These are phyloP conservation scores for Boletus vermiculosoides DNA, from an alignment of 768 basidiomycete species.

Conservation along the genomic window DNA sequence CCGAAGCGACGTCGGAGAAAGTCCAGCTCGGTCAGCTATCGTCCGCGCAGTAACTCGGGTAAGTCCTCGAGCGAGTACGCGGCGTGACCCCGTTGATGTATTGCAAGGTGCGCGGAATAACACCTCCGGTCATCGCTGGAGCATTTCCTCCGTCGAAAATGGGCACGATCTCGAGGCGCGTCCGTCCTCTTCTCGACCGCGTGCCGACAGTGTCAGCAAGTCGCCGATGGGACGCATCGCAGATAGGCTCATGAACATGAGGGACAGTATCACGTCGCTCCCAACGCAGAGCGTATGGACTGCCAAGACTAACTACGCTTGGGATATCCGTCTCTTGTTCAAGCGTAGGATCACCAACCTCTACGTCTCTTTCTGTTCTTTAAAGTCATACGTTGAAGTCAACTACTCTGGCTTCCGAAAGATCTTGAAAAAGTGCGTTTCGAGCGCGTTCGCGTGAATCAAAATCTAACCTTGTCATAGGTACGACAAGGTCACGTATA, in stretches of 20 bases:
- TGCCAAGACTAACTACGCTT: slow-evolving; percentile 74
- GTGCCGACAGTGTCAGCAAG: slow-evolving; percentile 25
- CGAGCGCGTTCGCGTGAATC: neutral
- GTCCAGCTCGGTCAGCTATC: slow-evolving; percentile 28
- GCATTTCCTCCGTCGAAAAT: slow-evolving; percentile 49
- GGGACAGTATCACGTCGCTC: slow-evolving; percentile 50
- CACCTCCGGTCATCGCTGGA: slow-evolving; percentile 28
- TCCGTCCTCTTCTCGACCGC: slow-evolving; percentile 21
- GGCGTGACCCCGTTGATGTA: neutral
- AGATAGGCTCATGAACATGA: slow-evolving; percentile 50
- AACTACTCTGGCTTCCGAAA: slow-evolving; percentile 94
- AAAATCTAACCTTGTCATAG: slow-evolving; percentile 37
- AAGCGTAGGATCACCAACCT: slow-evolving; percentile 86
- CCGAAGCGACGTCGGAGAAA: slow-evolving; percentile 38
- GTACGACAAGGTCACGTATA: slow-evolving; percentile 91
- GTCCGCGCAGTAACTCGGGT: slow-evolving; percentile 27
- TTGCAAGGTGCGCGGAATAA: slow-evolving; percentile 12
- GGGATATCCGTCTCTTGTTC: slow-evolving; percentile 79
- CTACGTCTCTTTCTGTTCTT: slow-evolving; percentile 71
- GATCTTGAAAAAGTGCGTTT: slow-evolving; percentile 87
- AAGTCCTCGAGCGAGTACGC: neutral
- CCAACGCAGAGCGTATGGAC: slow-evolving; percentile 67
- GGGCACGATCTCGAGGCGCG: slow-evolving; percentile 36
- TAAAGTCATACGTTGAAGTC: slow-evolving; percentile 86
- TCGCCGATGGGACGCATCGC: slow-evolving; percentile 43